Evolutionary conservation across 768 basidiomycete genomes (phyloP), one percentile per base, ranked within the genome.

Genomic region (Filobasidium wieringae): DNA sequence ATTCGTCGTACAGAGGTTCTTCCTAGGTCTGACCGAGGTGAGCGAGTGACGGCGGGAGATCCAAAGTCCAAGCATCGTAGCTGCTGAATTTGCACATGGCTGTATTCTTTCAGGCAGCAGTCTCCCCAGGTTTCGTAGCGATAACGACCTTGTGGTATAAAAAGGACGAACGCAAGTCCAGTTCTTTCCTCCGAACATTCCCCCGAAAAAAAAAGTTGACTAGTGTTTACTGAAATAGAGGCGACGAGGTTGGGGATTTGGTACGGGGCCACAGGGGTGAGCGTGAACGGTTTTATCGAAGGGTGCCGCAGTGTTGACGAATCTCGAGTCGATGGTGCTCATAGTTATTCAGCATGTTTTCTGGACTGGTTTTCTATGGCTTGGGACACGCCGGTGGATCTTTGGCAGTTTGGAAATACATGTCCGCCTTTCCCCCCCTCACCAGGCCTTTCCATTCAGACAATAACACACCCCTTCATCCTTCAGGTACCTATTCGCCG

Each of bases 101-200:
- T 8, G 43, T 40, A 7, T 31, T 8, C 12, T 34, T 53, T 11
- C 50, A 63, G 55, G 53, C 65, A 4, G 66, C 70, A 14, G 71
- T 76, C 57, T 66, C 69, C 2, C 76, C 73, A 0, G 76, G 75
- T 0, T 76, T 76, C 59, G 68, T 76, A 12, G 63, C 72, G 27
- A 57, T 77, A 27, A 74, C 74, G 24, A 61, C 61, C 1, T 53
- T 72, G 30, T 77, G 75, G 75, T 77, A 76, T 59, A 70, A 68
- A 29, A 72, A 71, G 45, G 39, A 55, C 33, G 73, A 74, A 49
- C 70, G 50, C 29, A 27, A 24, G 43, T 43, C 41, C 49, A 39
- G 12, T 32, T 53, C 29, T 4, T 61, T 61, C 34, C 63, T 22
- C 73, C 73, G 0, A 65, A 74, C 62, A 4, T 17, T 37, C 1